These are phyloP conservation scores for Starmera pachycereana DNA, from an alignment of 805 yeast genomes.

Conservation along the genomic window DNA sequence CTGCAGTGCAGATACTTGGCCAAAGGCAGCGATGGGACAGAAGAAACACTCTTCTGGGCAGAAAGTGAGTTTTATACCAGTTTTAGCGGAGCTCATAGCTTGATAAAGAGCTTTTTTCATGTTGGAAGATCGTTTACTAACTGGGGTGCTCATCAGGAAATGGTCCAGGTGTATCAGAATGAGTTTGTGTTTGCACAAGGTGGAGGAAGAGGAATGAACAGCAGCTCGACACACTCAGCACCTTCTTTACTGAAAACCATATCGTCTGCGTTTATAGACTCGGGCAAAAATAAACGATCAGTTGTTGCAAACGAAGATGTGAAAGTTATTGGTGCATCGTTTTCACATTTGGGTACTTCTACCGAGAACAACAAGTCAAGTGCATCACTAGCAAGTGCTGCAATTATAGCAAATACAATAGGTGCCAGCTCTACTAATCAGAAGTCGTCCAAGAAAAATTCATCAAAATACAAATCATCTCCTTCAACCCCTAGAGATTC, in stretches of 20 bases:
- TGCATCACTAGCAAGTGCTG: neutral
- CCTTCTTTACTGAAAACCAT: conserved; percentile 18
- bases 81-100: too few species aligned
- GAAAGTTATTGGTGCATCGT: conserved; percentile 44
- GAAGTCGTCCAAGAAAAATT: conserved; percentile 5
- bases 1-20: too few species aligned
- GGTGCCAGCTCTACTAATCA: neutral
- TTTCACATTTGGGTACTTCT: conserved; percentile 37
- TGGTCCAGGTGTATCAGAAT: conserved; percentile 29
- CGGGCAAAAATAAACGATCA: conserved; percentile 12
- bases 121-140: neutral
- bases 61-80: neutral
- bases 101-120: neutral
- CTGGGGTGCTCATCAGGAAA: conserved; percentile 21
- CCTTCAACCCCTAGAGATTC: conserved; percentile 18
- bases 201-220: conserved; percentile 57
- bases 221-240: conserved; percentile 33
- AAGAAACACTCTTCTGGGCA: neutral
- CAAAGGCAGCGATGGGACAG: neutral
- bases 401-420: conserved; percentile 1
- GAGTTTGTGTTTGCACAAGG: conserved; percentile 60
- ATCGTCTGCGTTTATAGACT: conserved; percentile 18
- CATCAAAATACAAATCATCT: conserved; percentile 4
- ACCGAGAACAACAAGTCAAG: too few species aligned
- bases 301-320: conserved; percentile 22